These are phyloP conservation scores for Groenewaldozyma salmanticensis DNA, from an alignment of 805 yeast genomes.

Conservation along the genomic window DNA sequence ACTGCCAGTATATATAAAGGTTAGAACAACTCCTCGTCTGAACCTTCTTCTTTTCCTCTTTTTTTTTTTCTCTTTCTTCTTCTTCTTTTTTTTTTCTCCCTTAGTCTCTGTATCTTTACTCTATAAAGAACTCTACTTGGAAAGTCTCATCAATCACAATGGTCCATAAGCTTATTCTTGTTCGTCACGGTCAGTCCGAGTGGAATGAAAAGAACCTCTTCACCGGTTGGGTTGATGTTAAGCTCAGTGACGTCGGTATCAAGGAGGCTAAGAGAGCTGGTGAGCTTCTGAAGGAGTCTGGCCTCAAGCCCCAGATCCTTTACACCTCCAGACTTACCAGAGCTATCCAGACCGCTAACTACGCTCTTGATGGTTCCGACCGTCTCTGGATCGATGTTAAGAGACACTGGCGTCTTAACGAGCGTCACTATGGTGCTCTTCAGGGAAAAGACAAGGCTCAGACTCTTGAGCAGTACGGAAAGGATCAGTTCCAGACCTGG, in stretches of 20 bases:
- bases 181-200: constrained; percentile 99
- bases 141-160: not conserved
- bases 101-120: too few species aligned
- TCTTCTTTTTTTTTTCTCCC: not conserved
- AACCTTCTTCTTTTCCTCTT: not conserved
- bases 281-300: constrained; percentile 78
- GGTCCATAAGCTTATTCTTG: constrained; percentile 71
- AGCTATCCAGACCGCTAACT: constrained; percentile 96
- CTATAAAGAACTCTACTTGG: too few species aligned
- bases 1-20: too few species aligned
- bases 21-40: too few species aligned
- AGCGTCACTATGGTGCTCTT: constrained; percentile 97
- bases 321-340: constrained; percentile 87
- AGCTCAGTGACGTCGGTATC: constrained; percentile 72
- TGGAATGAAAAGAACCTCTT: constrained; percentile 97
- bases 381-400: constrained; percentile 83
- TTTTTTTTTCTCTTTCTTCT: not conserved
- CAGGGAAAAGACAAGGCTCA: constrained; percentile 98
- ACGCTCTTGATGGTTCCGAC: constrained; percentile 83
- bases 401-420: constrained; percentile 97
- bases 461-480: constrained; percentile 78
- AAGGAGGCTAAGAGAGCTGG: constrained; percentile 93
- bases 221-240: constrained; percentile 98
- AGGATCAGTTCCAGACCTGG: constrained; percentile 91
- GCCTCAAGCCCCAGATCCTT: constrained; percentile 74